A percentile compares a stretch with the other conserved stretches of the same genome.
These are phyloP conservation scores for Artemisia argyi DNA, from an alignment of 129 eudicot genomes.

Conservation along the genomic window DNA sequence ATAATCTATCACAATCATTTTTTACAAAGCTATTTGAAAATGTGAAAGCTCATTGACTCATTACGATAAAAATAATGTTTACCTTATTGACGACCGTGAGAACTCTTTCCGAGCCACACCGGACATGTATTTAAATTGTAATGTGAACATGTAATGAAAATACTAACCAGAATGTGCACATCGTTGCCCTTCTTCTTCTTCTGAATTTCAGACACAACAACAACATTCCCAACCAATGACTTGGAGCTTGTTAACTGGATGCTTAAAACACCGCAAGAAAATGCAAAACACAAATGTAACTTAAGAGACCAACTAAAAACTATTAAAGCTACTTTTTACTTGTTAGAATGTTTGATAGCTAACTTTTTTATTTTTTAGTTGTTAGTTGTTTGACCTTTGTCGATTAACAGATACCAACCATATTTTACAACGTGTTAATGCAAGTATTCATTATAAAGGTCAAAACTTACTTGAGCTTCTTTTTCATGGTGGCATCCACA, in stretches of 20 bases:
- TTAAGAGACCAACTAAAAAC: not conserved
- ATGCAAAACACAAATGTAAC: too few species aligned
- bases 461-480: conserved; percentile 79
- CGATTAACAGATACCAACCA: too few species aligned
- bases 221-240: conserved; percentile 90
- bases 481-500: conserved; percentile 92
- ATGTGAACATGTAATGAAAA: not conserved
- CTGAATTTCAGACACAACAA: conserved; percentile 86
- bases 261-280: conserved; percentile 67
- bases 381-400: not conserved
- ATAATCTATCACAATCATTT: too few species aligned
- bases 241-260: conserved; percentile 95
- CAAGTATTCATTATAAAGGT: not conserved
- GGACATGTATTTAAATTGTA: too few species aligned
- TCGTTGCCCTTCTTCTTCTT: conserved; percentile 97
- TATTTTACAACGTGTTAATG: not conserved
- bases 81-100: too few species aligned
- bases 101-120: too few species aligned
- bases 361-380: not conserved
- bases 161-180: conserved; percentile 87
- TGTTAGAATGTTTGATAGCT: not conserved
- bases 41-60: too few species aligned
- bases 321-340: not conserved
- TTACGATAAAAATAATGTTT: too few species aligned
- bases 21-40: too few species aligned